Percentiles rank a stretch among this genome's conserved stretches.
Conservation (phyloP, 768 basidiomycete species). For the Boletellus emodensis region DNA sequence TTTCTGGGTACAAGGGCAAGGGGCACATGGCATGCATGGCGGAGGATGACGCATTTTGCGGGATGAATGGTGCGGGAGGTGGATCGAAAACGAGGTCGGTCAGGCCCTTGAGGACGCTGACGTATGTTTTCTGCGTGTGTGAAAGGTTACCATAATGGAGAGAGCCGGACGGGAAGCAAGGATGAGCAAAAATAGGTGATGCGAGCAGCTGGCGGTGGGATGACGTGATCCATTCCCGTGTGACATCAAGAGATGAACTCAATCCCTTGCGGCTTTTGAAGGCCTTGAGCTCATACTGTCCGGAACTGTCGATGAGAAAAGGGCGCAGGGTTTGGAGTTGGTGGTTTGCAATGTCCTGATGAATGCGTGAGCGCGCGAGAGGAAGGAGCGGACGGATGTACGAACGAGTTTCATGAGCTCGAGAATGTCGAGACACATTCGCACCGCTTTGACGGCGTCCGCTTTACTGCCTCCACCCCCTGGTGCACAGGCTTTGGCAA, state of each 20-base stretch:
- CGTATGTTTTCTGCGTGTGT: constrained; percentile 42
- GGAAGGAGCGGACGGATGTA: constrained; percentile 21
- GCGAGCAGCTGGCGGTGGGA: constrained; percentile 47
- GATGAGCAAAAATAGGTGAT: constrained; percentile 41
- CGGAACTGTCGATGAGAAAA: constrained; percentile 77
- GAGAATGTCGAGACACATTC: constrained; percentile 83
- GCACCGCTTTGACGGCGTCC: constrained; percentile 69
- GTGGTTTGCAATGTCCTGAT: constrained; percentile 93
- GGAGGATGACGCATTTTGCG: constrained; percentile 25
- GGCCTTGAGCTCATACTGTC: constrained; percentile 73
- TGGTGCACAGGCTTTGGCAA: constrained; percentile 56
- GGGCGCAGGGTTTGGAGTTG: constrained; percentile 90
- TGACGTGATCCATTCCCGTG: constrained; percentile 61
- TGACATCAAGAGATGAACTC: constrained; percentile 46
- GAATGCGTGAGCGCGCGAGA: constrained; percentile 17
- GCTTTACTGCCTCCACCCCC: constrained; percentile 51
- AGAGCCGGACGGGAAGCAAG: constrained; percentile 38
- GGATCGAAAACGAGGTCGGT: constrained; percentile 65
- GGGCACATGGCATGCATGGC: constrained; percentile 33
- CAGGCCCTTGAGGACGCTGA: constrained; percentile 55
- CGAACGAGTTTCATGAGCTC: constrained; percentile 94
- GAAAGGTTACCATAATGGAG: constrained; percentile 45
- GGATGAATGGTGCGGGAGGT: constrained; percentile 37
- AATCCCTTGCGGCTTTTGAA: constrained; percentile 58
- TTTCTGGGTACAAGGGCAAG: constrained; percentile 63